Conservation (phyloP, 75 land plant genomes). For the Pseudotsuga menziesii region DNA sequence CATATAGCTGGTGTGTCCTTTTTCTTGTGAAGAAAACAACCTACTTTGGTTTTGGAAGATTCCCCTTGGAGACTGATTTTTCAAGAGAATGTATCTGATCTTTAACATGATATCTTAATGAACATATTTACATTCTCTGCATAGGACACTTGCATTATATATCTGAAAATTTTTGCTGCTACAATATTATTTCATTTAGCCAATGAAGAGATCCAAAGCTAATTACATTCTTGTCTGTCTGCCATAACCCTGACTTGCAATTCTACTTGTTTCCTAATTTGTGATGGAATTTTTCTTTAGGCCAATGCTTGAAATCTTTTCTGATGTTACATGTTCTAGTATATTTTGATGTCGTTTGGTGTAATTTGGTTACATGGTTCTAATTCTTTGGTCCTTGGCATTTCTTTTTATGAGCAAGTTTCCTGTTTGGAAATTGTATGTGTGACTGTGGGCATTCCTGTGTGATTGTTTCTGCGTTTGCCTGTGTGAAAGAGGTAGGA, state of each 20-base stretch:
- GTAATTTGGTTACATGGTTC: no score
- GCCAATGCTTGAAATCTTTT: background rate
- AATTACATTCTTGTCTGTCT: background rate
- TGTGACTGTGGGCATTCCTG: no score
- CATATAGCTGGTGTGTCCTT: no score
- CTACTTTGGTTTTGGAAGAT: no score
- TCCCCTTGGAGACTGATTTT: no score
- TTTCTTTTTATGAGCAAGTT: background rate
- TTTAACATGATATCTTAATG: constrained; percentile 11
- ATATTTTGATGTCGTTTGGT: background rate
- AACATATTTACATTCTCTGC: constrained; percentile 6
- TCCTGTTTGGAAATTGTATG: no score
- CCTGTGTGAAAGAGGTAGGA: constrained; percentile 7
- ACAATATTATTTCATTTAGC: background rate
- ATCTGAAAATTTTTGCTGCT: no score
- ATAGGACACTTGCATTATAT: no score
- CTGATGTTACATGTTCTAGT: background rate
- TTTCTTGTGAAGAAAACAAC: no score
- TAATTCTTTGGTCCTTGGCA: background rate
- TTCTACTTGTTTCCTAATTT: background rate
- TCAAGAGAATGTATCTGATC: constrained; percentile 7
- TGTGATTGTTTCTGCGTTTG: no score
- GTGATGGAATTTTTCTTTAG: background rate
- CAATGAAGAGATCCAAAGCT: background rate
- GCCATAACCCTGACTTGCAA: background rate